Evolutionary conservation across 257 asterid species (phyloP), one percentile per base, ranked within the genome.

Genomic region (Penstemon davidsonii): DNA sequence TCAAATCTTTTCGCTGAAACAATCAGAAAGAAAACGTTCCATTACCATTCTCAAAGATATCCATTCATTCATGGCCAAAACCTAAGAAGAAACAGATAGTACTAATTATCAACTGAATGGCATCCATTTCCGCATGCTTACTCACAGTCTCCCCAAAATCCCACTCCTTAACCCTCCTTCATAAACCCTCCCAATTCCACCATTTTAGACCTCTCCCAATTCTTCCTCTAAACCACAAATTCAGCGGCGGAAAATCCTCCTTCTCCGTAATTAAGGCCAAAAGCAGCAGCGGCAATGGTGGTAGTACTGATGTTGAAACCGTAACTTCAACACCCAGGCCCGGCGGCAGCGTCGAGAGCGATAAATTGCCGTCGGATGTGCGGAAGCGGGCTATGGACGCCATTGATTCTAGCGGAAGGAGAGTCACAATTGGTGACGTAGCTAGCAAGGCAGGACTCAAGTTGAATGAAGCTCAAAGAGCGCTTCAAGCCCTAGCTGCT

Each of bases 401-500:
- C 50, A 76, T 94, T 73, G 99, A 94, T 80, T 78, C 88, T 55
- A 77, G 79, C 60, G 99, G 99, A 19, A 73, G 86, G 78, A 86
- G 99, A 72, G 99, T 94, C 62, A 94, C 97, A 13, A 59, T 86
- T 11, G 99, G 99, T 41, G 99, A 94, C 78, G 96, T 94, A 74
- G 91, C 97, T 61, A 88, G 97, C 77, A 88, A 81, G 63, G 96
- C 97, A 60, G 99, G 99, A 5, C 89, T 94, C 54, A 80, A 88
- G 79, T 70, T 94, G 83, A 76, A 80, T 78, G 87, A 88, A 79
- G 92, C 97, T 64, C 99, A 94, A 73, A 89, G 77, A 76, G 95
- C 97, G 75, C 90, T 94, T 55, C 99, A 94, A 74, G 97, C 99
- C 53, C 92, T 94, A 15, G 99, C 99, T 53, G 87, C 97, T 8